These are phyloP conservation scores for Trametes villosa DNA, from an alignment of 768 basidiomycete genomes.

Conservation along the genomic window DNA sequence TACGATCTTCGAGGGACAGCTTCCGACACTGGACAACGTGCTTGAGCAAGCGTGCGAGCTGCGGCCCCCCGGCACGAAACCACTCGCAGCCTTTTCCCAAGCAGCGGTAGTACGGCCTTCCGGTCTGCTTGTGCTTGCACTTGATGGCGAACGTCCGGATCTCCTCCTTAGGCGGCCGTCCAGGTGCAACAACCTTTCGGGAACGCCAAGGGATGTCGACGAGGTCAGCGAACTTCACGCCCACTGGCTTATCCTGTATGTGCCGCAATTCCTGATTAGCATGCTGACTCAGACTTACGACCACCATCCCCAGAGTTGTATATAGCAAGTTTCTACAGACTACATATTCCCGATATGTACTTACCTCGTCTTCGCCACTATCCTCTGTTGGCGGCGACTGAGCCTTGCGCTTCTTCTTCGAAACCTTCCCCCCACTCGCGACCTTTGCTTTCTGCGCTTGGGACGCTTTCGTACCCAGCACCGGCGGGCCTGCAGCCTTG, in stretches of 20 bases:
- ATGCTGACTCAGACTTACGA: too few relatives aligned
- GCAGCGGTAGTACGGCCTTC: neutral
- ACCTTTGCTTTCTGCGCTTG: too few relatives aligned
- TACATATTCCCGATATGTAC: too few relatives aligned
- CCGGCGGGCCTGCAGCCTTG: too few relatives aligned
- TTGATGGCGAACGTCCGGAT: neutral
- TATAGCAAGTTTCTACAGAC: too few relatives aligned
- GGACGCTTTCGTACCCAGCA: too few relatives aligned
- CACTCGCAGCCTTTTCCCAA: neutral
- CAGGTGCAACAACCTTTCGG: neutral
- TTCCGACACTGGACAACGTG: neutral
- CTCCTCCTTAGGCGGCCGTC: neutral
- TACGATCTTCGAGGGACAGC: neutral
- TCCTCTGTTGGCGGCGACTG: neutral
- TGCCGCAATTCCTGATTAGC: neutral
- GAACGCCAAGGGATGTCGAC: conserved; percentile 1
- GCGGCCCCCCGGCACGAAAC: neutral
- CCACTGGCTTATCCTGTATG: too few relatives aligned
- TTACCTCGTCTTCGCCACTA: neutral
- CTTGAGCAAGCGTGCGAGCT: neutral
- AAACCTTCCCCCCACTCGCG: too few relatives aligned
- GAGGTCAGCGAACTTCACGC: neutral
- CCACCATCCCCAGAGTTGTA: too few relatives aligned
- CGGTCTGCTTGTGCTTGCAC: neutral
- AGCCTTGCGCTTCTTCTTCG: conserved; percentile 1